Evolutionary conservation across 208 protist genomes (phyloP).

Genomic region (Trypanosoma vivax): DNA sequence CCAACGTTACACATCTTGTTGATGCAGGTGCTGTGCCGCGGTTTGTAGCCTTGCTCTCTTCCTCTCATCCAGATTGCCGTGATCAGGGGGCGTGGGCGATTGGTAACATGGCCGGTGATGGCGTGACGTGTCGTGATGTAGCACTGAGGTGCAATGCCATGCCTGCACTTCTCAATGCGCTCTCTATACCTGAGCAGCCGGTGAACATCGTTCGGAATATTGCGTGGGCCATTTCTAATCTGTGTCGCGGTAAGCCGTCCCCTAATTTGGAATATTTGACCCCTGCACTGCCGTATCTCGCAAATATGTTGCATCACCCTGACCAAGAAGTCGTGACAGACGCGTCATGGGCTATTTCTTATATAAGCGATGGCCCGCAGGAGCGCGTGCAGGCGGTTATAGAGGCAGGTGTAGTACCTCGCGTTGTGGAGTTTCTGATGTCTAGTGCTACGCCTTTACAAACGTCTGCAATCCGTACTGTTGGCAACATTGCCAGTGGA

Average conservation of each 20-base stretch:
- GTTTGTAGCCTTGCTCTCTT: conserved; percentile 93
- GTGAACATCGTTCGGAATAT: conserved; percentile 88
- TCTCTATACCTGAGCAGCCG: conserved; percentile 45
- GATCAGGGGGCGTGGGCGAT: conserved; percentile 99
- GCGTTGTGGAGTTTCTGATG: conserved; percentile 92
- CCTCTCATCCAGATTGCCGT: conserved; percentile 86
- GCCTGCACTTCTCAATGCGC: conserved; percentile 61
- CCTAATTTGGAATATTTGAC: conserved; percentile 69
- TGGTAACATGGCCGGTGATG: conserved; percentile 99
- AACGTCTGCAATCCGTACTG: conserved; percentile 94
- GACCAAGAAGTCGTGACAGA: conserved; percentile 96
- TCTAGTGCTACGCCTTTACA: conserved; percentile 63
- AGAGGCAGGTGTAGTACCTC: conserved; percentile 76
- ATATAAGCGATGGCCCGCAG: conserved; percentile 93
- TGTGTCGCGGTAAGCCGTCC: conserved; percentile 96
- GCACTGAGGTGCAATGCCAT: conserved; percentile 83
- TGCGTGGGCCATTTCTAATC: conserved; percentile 97
- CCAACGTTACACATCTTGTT: conserved; percentile 92
- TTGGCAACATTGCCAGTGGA: conserved; percentile 99
- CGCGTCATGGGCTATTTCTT: conserved; percentile 96
- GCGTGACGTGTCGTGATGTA: conserved; percentile 86
- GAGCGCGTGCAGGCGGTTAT: conserved; percentile 95
- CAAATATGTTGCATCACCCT: conserved; percentile 65
- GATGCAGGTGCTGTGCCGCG: conserved; percentile 90
- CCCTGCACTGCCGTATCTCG: conserved; percentile 87